These are phyloP conservation scores for Rhizopogon hawkerae DNA, from an alignment of 1,284 basidiomycete species.

Conservation along the genomic window DNA sequence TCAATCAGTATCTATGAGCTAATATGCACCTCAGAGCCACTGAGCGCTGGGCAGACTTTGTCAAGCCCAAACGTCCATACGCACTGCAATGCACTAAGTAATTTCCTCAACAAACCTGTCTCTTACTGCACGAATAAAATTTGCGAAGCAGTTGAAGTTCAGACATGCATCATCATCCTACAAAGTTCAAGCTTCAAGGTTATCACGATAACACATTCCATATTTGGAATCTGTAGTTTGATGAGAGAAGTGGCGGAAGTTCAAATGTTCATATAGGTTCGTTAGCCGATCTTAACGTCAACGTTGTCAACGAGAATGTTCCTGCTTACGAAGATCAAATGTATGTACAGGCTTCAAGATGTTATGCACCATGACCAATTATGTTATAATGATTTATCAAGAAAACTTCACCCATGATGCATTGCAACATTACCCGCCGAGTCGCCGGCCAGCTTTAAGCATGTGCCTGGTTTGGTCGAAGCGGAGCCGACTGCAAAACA, in stretches of 20 bases:
- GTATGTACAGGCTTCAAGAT: too few species aligned
- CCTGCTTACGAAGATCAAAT: too few species aligned
- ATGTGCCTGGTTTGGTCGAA: too few species aligned
- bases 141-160: too few species aligned
- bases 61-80: neutral
- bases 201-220: conserved; percentile 12
- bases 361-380: too few species aligned
- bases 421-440: too few species aligned
- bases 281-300: too few species aligned
- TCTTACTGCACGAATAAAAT: neutral
- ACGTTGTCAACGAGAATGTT: too few species aligned
- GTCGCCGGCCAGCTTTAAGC: too few species aligned
- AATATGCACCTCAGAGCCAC: neutral
- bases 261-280: neutral
- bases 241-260: neutral
- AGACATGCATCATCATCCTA: conserved; percentile 11
- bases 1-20: neutral
- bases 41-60: neutral
- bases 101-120: neutral
- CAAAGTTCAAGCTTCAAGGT: conserved; percentile 27
- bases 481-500: too few species aligned
- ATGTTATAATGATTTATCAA: too few species aligned
- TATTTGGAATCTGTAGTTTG: conserved; percentile 26
- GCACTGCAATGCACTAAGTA: neutral
- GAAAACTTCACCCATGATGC: too few species aligned